Evolutionary conservation across 495 filamentous ascomycete genomes (phyloP).

Genomic region (Chlorociboria aeruginascens): DNA sequence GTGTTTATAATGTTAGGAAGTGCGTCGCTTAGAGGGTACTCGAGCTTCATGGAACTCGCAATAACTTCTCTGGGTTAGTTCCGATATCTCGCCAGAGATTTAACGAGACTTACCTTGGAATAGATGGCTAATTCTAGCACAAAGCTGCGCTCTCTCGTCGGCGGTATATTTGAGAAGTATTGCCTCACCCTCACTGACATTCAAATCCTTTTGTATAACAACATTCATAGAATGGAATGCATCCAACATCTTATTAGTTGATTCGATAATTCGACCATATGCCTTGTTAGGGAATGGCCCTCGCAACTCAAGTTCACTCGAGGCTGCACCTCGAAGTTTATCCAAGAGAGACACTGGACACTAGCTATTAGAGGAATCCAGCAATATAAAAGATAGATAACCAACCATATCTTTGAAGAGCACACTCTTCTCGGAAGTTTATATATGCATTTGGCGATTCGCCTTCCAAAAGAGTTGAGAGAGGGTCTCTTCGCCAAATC

Average conservation of each 20-base stretch:
- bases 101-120: slow-evolving; percentile 52
- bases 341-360: slow-evolving; percentile 52
- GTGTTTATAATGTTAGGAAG: slow-evolving; percentile 71
- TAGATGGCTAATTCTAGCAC: slow-evolving; percentile 80
- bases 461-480: slow-evolving; percentile 54
- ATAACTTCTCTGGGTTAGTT: slow-evolving; percentile 44
- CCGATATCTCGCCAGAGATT: neutral
- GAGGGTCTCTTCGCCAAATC: slow-evolving; percentile 91
- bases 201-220: slow-evolving; percentile 70
- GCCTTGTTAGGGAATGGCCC: slow-evolving; percentile 66
- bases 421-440: slow-evolving; percentile 68
- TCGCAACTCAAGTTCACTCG: slow-evolving; percentile 70
- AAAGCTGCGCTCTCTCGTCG: slow-evolving; percentile 66
- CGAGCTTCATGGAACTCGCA: slow-evolving; percentile 82
- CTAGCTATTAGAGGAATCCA: neutral
- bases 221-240: slow-evolving; percentile 93
- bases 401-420: slow-evolving; percentile 37
- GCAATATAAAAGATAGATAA: neutral
- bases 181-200: slow-evolving; percentile 66
- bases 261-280: slow-evolving; percentile 60
- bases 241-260: slow-evolving; percentile 75
- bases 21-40: slow-evolving; percentile 81
- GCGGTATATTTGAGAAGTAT: slow-evolving; percentile 68
- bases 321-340: slow-evolving; percentile 57
- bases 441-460: slow-evolving; percentile 53